phyloP scores from a whole-genome alignment of 345 rosid genomes.

The Pugionium cornutum region DNA sequence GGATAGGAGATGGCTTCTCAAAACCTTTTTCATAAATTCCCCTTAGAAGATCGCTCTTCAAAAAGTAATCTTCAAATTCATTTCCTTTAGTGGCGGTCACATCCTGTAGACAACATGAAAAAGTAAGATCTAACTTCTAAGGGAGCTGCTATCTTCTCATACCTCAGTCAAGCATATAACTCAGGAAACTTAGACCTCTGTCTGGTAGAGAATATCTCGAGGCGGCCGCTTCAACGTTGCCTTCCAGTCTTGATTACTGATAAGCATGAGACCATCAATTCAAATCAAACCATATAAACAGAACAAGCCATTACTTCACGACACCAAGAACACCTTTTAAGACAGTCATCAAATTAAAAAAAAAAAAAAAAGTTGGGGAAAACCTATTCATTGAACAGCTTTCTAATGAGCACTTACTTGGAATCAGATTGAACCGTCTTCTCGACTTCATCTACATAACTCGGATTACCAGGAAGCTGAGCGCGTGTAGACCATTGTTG shows the following conservation, averaged over 20 bases:
- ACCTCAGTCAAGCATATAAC: slow-evolving; percentile 7
- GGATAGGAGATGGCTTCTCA: too few species aligned
- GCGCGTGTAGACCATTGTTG: slow-evolving; percentile 57
- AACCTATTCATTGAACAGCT: background rate
- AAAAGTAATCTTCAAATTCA: slow-evolving; percentile 94
- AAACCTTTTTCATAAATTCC: too few species aligned
- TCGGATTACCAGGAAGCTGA: slow-evolving; percentile 44
- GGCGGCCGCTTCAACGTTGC: slow-evolving; percentile 54
- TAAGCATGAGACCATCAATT: too few species aligned
- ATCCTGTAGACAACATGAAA: slow-evolving; percentile 34
- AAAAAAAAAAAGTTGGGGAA: background rate
- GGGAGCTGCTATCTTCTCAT: slow-evolving; percentile 36
- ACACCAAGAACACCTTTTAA: background rate
- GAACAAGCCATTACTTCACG: background rate
- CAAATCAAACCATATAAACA: too few species aligned
- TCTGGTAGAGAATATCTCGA: slow-evolving; percentile 71
- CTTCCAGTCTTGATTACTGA: too few species aligned
- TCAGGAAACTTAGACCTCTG: slow-evolving; percentile 59
- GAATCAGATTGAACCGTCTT: slow-evolving; percentile 92
- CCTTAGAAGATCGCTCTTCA: slow-evolving; percentile 87
- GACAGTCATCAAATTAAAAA: background rate
- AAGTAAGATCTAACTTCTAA: background rate
- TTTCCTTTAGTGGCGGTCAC: slow-evolving; percentile 56
- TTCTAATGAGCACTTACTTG: slow-evolving; percentile 43
- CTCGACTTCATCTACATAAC: slow-evolving; percentile 68